Percentiles rank a stretch among this genome's conserved stretches.
These are phyloP conservation scores for Aristolochia californica DNA, from an alignment of 164 flowering plant genomes.

Conservation along the genomic window DNA sequence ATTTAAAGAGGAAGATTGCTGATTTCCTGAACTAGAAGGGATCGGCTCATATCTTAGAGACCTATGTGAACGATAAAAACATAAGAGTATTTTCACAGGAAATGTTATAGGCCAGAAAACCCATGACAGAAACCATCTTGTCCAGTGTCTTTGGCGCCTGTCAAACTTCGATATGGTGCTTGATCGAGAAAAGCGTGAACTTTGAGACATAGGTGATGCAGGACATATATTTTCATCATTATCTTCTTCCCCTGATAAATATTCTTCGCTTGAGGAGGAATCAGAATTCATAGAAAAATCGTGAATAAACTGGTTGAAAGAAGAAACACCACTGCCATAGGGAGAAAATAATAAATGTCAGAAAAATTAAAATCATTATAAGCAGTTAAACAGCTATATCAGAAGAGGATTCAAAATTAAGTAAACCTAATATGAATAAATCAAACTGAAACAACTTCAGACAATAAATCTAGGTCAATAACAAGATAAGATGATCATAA, in stretches of 20 bases:
- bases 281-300: conserved; percentile 87
- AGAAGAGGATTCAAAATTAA: too few relatives aligned
- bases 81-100: conserved; percentile 45
- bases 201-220: conserved; percentile 54
- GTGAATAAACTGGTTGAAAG: conserved; percentile 89
- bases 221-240: conserved; percentile 32
- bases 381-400: too few relatives aligned
- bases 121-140: conserved; percentile 50
- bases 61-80: conserved; percentile 24
- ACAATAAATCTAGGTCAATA: too few relatives aligned
- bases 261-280: conserved; percentile 46
- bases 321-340: conserved; percentile 75
- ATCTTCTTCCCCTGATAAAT: conserved; percentile 76
- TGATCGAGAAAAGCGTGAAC: conserved; percentile 48
- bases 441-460: too few relatives aligned
- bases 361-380: neutral
- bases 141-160: conserved; percentile 38
- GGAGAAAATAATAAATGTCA: neutral
- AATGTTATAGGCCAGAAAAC: conserved; percentile 50
- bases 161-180: conserved; percentile 34
- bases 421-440: too few relatives aligned
- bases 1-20: conserved; percentile 14
- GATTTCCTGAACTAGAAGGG: conserved; percentile 16
- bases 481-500: too few relatives aligned
- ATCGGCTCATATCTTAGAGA: conserved; percentile 19